Evolutionary conservation across 1,284 basidiomycete genomes (phyloP), one percentile per base, ranked within the genome.

Genomic region (Cryptococcus sp.): DNA sequence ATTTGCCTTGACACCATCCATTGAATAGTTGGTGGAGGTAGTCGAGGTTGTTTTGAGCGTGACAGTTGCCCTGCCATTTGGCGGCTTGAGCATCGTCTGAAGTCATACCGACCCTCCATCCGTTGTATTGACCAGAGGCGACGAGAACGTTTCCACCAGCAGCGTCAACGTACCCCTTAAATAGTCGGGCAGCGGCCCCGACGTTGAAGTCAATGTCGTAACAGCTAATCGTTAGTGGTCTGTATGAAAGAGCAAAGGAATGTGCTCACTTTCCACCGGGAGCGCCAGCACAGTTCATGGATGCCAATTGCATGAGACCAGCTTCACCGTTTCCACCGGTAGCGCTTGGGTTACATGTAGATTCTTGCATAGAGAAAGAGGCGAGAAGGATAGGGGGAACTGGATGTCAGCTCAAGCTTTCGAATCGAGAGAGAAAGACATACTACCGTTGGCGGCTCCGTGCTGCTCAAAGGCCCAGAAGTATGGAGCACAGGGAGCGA

Each of bases 321-420:
- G 86, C 83, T 69, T 91, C 90, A 49, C 88, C 87, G 10, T 78
- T 86, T 22, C 84, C 86, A 52, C 91, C 90, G 43, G 83, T 78
- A 4, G 80, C 82, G n/a, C 75, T 53, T 1, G 84, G 80, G 59
- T 86, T 83, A 77, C 91, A 93, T 44, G 79, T 77, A 40, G 82
- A 83, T 73, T 87, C 86, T 70, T 86, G 84, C 83, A 93, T 86
- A 32, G 89, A 88, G 59, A 93, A 86, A 0, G 88, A 81, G 3
- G 90, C 88, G 42, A 92, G 73, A 60, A 93, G 76, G 66, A 90
- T 87, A 2, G 87, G 69, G 19, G 85, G 84, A 39, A 83, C 80
- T 81, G 54, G 19, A 21, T 14, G 48, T 50, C n/a, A 54, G 44
- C 37, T 32, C 36, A 44, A 18, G 39, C 9, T 34, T 23, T 23